Percentiles rank a stretch among this genome's conserved stretches.
These are phyloP conservation scores for Candida freyschussii DNA, from an alignment of 1,139 yeast species.

Conservation along the genomic window DNA sequence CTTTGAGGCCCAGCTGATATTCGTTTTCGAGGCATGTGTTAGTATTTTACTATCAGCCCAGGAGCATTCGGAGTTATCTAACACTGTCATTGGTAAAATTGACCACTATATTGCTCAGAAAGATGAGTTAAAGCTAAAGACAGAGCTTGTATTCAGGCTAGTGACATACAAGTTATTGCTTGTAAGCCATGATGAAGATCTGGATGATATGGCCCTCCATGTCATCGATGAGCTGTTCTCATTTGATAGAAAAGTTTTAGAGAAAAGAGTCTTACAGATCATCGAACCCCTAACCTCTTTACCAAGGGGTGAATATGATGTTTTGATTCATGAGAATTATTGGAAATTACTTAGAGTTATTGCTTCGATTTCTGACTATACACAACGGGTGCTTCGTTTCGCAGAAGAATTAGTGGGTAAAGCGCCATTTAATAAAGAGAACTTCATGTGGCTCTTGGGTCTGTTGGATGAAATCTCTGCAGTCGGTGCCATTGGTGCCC, in stretches of 20 bases:
- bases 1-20: constrained; percentile 51
- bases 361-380: constrained; percentile 51
- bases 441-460: constrained; percentile 63
- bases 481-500: constrained; percentile 76
- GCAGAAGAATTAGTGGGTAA: constrained; percentile 40
- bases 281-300: constrained; percentile 44
- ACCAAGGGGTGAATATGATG: constrained; percentile 40
- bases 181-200: constrained; percentile 2
- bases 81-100: constrained; percentile 10
- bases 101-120: constrained; percentile 7
- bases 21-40: constrained; percentile 50
- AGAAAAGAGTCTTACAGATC: constrained; percentile 45
- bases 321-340: constrained; percentile 46
- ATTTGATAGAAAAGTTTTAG: constrained; percentile 15
- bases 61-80: constrained; percentile 1
- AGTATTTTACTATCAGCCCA: constrained; percentile 18
- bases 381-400: constrained; percentile 46
- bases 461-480: constrained; percentile 77
- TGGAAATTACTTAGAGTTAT: constrained; percentile 61
- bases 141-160: constrained; percentile 17
- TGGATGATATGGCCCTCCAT: constrained; percentile 1
- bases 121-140: constrained; percentile 7
- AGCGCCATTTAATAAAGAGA: constrained; percentile 35
- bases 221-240: constrained; percentile 18
- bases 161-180: constrained; percentile 20